Evolutionary conservation across 768 basidiomycete species (phyloP).

Genomic region (Neoboletus brunneissimus): DNA sequence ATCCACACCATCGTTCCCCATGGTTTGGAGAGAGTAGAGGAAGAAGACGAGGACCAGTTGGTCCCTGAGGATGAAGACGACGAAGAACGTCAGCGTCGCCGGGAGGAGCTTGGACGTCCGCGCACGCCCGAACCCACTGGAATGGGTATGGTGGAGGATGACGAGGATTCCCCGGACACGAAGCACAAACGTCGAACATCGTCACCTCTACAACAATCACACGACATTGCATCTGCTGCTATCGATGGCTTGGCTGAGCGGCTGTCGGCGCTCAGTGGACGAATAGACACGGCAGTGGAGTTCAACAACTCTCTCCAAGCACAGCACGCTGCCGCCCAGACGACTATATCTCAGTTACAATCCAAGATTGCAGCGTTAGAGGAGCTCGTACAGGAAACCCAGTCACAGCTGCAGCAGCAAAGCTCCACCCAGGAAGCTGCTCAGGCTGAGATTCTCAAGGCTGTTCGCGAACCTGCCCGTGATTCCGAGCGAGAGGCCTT

Average conservation of each 20-base stretch:
- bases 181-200: constrained; percentile 19
- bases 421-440: constrained; percentile 36
- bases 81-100: constrained; percentile 44
- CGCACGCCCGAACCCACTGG: constrained; percentile 77
- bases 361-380: constrained; percentile 69
- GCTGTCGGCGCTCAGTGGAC: constrained; percentile 58
- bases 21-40: constrained; percentile 67
- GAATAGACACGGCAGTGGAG: constrained; percentile 73
- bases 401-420: constrained; percentile 40
- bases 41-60: constrained; percentile 66
- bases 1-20: constrained; percentile 69
- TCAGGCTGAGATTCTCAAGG: constrained; percentile 32
- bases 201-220: constrained; percentile 17
- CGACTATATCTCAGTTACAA: constrained; percentile 67
- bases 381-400: constrained; percentile 53
- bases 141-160: constrained; percentile 49
- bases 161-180: constrained; percentile 36
- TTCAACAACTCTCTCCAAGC: constrained; percentile 70
- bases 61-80: constrained; percentile 40
- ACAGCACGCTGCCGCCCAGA: constrained; percentile 75
- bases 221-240: constrained; percentile 32
- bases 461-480: constrained; percentile 33
- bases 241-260: constrained; percentile 61
- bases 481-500: constrained; percentile 47
- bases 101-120: constrained; percentile 65